Evolutionary conservation across 1,284 basidiomycete genomes (phyloP).

Genomic region (Sporisorium graminicola): DNA sequence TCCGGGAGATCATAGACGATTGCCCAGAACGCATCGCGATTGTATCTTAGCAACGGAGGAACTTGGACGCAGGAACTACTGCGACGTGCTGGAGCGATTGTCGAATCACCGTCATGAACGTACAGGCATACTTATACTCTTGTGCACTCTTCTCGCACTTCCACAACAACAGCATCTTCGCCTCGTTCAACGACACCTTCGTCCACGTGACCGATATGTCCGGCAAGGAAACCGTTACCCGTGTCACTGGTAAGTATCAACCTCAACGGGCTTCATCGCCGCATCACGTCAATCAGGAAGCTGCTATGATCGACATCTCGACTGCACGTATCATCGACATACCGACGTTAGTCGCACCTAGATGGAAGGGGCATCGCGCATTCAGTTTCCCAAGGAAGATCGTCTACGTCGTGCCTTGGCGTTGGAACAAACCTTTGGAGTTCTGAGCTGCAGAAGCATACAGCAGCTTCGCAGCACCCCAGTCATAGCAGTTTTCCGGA

Average conservation of each 20-base stretch:
- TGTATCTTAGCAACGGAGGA: not conserved
- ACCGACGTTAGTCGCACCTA: not conserved
- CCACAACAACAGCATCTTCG: slow-evolving; percentile 63
- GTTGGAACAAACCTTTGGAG: too few relatives aligned
- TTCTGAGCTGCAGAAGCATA: too few relatives aligned
- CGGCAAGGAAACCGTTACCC: slow-evolving; percentile 98
- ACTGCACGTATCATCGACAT: not conserved
- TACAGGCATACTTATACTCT: slow-evolving; percentile 27
- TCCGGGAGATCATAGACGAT: not conserved
- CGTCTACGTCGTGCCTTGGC: too few relatives aligned
- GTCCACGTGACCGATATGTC: slow-evolving; percentile 99
- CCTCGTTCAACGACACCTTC: slow-evolving; percentile 96
- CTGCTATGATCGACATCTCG: not conserved
- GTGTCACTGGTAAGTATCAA: slow-evolving; percentile 84
- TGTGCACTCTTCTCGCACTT: not conserved
- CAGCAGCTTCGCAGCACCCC: not conserved
- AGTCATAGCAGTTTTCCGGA: not conserved
- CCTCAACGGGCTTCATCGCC: not conserved
- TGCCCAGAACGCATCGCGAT: not conserved
- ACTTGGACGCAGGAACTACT: not conserved
- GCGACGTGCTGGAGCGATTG: slow-evolving; percentile 18
- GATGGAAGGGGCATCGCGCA: not conserved
- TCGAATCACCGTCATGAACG: not conserved
- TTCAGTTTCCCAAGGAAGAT: not conserved
- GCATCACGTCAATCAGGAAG: slow-evolving; percentile 8